Conservation (phyloP, 208 protist genomes). For the Trypanosoma brucei region DNA sequence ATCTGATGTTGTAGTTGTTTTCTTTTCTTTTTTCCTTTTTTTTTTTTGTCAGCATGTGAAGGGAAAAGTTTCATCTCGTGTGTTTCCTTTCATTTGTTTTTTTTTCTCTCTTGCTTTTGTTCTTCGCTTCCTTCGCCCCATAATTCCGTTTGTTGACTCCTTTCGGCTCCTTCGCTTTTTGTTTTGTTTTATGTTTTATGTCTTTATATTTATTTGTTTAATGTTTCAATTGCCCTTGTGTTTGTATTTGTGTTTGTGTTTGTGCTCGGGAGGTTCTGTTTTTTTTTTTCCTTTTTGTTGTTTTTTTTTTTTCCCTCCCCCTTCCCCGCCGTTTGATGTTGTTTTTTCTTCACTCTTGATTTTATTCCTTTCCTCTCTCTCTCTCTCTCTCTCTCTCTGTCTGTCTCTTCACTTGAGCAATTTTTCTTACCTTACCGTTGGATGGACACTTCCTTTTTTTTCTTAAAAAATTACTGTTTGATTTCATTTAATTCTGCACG, state of each 20-base stretch:
- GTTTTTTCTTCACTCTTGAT: neutral
- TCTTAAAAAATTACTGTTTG: neutral
- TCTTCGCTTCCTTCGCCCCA: slow-evolving; percentile 8
- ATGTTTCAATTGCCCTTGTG: too few relatives aligned
- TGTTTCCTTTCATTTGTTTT: neutral
- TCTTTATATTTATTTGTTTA: too few relatives aligned
- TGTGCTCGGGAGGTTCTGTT: neutral
- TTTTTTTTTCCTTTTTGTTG: slow-evolving; percentile 4
- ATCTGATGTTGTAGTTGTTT: neutral
- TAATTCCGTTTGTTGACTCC: neutral
- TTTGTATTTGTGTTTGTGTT: too few relatives aligned
- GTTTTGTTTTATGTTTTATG: too few relatives aligned
- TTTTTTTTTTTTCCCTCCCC: neutral
- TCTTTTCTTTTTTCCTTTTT: slow-evolving; percentile 8
- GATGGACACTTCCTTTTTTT: too few relatives aligned
- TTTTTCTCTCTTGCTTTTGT: slow-evolving; percentile 13
- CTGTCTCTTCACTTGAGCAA: neutral
- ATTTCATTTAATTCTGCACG: neutral
- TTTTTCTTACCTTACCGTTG: too few relatives aligned
- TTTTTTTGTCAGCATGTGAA: slow-evolving; percentile 2
- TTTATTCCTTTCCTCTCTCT: neutral
- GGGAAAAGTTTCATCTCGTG: neutral
- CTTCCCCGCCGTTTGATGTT: neutral
- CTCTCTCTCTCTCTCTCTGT: neutral
- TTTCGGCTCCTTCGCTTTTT: too few relatives aligned